Conservation (phyloP, 495 filamentous ascomycete species). For the Bombardia bombarda region DNA sequence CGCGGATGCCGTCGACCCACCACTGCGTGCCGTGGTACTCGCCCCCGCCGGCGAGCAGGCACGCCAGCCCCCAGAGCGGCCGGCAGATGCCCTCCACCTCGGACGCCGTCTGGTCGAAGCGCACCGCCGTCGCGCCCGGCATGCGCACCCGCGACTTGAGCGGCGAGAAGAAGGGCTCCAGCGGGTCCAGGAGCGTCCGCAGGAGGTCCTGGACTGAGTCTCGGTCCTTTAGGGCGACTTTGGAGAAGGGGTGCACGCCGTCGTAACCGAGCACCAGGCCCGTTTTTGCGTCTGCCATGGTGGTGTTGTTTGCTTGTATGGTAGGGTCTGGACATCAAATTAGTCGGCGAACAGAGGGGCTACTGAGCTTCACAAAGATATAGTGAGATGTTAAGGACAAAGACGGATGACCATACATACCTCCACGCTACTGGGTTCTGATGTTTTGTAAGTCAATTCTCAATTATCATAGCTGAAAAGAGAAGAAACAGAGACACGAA, state of each 20-base stretch:
- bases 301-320: not conserved
- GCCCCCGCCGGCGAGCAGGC: conserved; percentile 57
- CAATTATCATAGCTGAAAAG: not conserved
- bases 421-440: too few relatives aligned
- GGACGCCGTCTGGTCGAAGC: conserved; percentile 67
- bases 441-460: not conserved
- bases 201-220: conserved; percentile 51
- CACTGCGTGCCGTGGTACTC: conserved; percentile 52
- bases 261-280: conserved; percentile 45
- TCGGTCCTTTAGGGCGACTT: conserved; percentile 37
- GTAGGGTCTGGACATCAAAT: too few relatives aligned
- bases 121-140: conserved; percentile 56
- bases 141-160: conserved; percentile 48
- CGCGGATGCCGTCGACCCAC: conserved; percentile 60
- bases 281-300: conserved; percentile 21
- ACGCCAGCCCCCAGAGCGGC: conserved; percentile 67
- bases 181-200: conserved; percentile 51
- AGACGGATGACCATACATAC: too few relatives aligned
- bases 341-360: too few relatives aligned
- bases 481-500: not conserved
- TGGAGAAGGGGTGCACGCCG: conserved; percentile 41
- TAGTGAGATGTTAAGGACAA: too few relatives aligned
- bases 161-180: conserved; percentile 57
- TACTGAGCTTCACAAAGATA: too few relatives aligned
- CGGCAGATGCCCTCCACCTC: conserved; percentile 70